Evolutionary conservation across 768 basidiomycete species (phyloP).

Genomic region (Cystofilobasidium bisporidii): DNA sequence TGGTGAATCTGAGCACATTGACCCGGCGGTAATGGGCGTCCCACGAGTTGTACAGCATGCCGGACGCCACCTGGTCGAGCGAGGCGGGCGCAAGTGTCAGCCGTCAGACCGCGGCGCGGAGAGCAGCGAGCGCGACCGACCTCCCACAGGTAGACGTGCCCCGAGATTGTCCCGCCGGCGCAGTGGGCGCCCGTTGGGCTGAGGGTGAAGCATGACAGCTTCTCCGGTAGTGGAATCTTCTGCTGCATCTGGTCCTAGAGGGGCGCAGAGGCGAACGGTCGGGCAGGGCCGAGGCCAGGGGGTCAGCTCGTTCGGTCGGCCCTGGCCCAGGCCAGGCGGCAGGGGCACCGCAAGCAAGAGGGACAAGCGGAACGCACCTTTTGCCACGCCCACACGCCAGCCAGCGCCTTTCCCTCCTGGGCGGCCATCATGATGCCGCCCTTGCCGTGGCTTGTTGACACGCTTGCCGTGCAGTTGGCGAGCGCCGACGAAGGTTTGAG

Average conservation of each 20-base stretch:
- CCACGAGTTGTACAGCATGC: constrained; percentile 81
- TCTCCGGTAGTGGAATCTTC: constrained; percentile 83
- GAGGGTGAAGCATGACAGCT: constrained; percentile 65
- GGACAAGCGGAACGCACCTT: constrained; percentile 58
- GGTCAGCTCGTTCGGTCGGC: not conserved
- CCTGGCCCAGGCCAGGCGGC: too few relatives aligned
- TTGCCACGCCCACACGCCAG: constrained; percentile 89
- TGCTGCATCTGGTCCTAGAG: constrained; percentile 74
- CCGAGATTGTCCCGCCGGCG: constrained; percentile 78
- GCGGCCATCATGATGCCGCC: constrained; percentile 78
- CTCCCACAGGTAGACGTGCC: constrained; percentile 94
- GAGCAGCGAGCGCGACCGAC: constrained; percentile 42
- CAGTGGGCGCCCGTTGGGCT: constrained; percentile 66
- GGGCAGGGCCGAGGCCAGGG: constrained; percentile 28
- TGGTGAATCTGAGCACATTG: constrained; percentile 69
- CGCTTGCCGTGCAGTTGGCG: constrained; percentile 56
- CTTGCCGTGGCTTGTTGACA: constrained; percentile 58
- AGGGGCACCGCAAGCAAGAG: too few relatives aligned
- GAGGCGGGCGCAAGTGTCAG: constrained; percentile 13
- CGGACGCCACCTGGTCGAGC: constrained; percentile 64
- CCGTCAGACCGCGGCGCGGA: not conserved
- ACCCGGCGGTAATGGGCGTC: constrained; percentile 93
- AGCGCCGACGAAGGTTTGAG: constrained; percentile 75
- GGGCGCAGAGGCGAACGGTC: not conserved
- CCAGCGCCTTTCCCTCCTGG: constrained; percentile 75